phyloP scores from a whole-genome alignment of 1,139 yeast genomes.

The Hansenula lynferdii region DNA sequence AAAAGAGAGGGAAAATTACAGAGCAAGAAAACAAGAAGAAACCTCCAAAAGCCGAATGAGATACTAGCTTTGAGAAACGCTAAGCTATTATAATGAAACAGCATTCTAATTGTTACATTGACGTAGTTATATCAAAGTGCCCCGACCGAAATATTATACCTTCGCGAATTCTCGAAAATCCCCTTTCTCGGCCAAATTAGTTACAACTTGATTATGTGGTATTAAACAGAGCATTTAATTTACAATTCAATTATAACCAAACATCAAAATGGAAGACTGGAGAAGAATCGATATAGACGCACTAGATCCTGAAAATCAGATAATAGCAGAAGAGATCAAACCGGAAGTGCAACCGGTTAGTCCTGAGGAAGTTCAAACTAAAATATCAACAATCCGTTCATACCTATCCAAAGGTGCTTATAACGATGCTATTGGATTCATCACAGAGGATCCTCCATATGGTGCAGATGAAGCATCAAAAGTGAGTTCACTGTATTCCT shows the following conservation, averaged over 20 bases:
- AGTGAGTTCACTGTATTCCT: slow-evolving; percentile 16
- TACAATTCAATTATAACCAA: no score
- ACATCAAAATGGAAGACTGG: slow-evolving; percentile 35
- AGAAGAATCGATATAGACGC: slow-evolving; percentile 92
- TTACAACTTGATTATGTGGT: no score
- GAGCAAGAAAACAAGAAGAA: slow-evolving; percentile 11
- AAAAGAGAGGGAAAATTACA: slow-evolving; percentile 11
- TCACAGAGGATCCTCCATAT: slow-evolving; percentile 77
- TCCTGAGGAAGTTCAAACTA: slow-evolving; percentile 48
- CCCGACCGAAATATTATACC: no score
- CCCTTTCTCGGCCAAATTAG: background rate
- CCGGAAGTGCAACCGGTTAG: slow-evolving; percentile 43
- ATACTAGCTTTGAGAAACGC: background rate
- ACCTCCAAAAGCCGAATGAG: background rate
- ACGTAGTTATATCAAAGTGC: no score
- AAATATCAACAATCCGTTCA: slow-evolving; percentile 55
- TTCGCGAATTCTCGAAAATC: background rate
- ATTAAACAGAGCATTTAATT: no score
- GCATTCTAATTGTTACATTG: no score
- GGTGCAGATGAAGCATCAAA: slow-evolving; percentile 61
- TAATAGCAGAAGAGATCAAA: slow-evolving; percentile 58
- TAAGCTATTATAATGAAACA: no score
- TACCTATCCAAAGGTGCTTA: slow-evolving; percentile 71
- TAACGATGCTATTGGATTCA: slow-evolving; percentile 56
- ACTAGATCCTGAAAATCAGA: slow-evolving; percentile 68